Base-by-base conservation (phyloP, 768 basidiomycete genomes). In the Guyanaporus albipodus region DNA sequence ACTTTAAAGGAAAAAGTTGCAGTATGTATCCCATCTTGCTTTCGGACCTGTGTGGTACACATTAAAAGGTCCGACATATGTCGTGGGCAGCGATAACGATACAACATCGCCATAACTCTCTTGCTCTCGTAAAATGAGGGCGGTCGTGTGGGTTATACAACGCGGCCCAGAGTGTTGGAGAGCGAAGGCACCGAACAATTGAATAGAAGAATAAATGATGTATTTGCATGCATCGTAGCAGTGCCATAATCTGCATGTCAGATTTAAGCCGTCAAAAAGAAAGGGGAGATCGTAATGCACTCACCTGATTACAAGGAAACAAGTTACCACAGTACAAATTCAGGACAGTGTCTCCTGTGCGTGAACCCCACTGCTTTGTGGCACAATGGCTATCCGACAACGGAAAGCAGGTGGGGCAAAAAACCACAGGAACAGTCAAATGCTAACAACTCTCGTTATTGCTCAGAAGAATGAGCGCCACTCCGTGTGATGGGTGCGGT, bases 101-200 rank as follows among this genome's bases (percentile, higher is more conserved):
- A 62, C 56, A 18, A 35, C 49, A 32, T 58, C 58, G 52, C 56
- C 50, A 54, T 44, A 21, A 6, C 66, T 50, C 54, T 91, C 62
- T 94, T 71, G 91, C 91, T 94, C 85, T 77, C 82, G 67, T 91
- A 89, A 94, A 95, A 95, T 94, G 86, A 92, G 90, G 80, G 84
- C 83, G 78, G 72, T 72, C 87, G 86, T 82, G 83, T 91, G 65
- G 68, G 64, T 62, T 57, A 49, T 66, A 50, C 55, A 58, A 82
- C 85, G 85, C 78, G 80, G 82, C 78, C 85, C 92, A 94, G 92
- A 94, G 92, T 95, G 92, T 94, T 79, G 79, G 78, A 78, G 90
- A 95, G 91, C 92, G 63, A 44, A 4, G 28, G 23, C 14, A 19
- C 6, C 14, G 19, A 55, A 45, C 23, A 45, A 18, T 21, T 4